A percentile compares a stretch with the other conserved stretches of the same genome.
These are phyloP conservation scores for Aspergillus incahuasiensis DNA, from an alignment of 495 filamentous ascomycete species.

Conservation along the genomic window DNA sequence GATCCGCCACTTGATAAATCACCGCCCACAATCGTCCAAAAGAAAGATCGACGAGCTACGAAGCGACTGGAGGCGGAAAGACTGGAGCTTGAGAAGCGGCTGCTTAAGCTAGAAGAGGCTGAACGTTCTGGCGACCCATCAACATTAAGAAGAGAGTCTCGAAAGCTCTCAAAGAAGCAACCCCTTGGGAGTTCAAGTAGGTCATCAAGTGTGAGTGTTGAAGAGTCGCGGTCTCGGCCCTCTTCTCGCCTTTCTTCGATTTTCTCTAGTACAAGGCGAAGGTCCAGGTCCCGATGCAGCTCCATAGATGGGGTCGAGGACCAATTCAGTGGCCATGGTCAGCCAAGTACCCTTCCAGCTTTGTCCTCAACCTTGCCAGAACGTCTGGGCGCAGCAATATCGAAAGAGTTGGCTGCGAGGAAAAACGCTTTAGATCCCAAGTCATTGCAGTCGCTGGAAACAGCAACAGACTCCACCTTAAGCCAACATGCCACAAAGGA, in stretches of 20 bases:
- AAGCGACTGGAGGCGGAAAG: conserved; percentile 36
- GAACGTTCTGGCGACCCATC: conserved; percentile 19
- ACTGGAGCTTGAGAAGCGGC: conserved; percentile 34
- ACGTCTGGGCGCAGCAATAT: conserved; percentile 32
- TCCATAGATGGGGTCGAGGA: conserved; percentile 24
- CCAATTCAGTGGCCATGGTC: background rate
- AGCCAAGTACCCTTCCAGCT: conserved; percentile 16
- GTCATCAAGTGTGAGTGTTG: conserved; percentile 30
- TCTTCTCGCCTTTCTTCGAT: conserved; percentile 28
- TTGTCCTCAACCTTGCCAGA: conserved; percentile 29
- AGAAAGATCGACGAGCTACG: conserved; percentile 36
- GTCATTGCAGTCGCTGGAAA: conserved; percentile 9
- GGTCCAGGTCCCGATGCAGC: conserved; percentile 30
- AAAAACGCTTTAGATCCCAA: conserved; percentile 28
- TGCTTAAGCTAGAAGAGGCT: conserved; percentile 30
- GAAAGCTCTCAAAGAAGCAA: conserved; percentile 38
- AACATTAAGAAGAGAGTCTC: conserved; percentile 22
- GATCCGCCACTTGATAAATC: background rate
- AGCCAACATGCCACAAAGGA: background rate
- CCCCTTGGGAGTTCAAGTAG: conserved; percentile 29
- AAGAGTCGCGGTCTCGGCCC: conserved; percentile 24
- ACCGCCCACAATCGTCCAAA: conserved; percentile 10
- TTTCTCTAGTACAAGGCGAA: conserved; percentile 30
- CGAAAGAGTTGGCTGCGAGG: conserved; percentile 26
- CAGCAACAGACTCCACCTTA: conserved; percentile 13